Evolutionary conservation across 257 asterid species (phyloP).

Genomic region (Eustoma russellianum): DNA sequence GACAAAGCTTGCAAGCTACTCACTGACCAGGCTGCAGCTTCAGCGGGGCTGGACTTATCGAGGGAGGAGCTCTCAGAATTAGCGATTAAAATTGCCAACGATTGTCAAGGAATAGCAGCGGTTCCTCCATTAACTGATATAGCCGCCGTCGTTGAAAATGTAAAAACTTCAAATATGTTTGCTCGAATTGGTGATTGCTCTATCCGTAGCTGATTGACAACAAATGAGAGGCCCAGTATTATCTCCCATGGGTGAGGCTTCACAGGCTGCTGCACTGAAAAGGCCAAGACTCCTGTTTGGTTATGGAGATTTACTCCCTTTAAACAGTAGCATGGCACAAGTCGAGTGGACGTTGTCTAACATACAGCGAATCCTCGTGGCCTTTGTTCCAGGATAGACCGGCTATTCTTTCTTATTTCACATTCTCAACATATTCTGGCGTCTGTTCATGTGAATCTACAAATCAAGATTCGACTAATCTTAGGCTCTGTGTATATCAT

Average conservation of each 20-base stretch:
- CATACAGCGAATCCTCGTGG: slow-evolving; percentile 12
- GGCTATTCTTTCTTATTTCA: neutral
- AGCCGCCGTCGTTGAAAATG: slow-evolving; percentile 18
- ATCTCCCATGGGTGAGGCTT: slow-evolving; percentile 26
- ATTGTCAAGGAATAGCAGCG: slow-evolving; percentile 24
- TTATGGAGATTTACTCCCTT: slow-evolving; percentile 28
- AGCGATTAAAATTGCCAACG: slow-evolving; percentile 55
- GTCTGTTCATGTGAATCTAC: slow-evolving; percentile 7
- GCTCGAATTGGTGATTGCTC: slow-evolving; percentile 54
- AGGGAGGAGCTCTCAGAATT: slow-evolving; percentile 57
- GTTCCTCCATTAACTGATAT: slow-evolving; percentile 26
- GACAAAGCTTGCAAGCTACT: slow-evolving; percentile 51
- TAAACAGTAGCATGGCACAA: slow-evolving; percentile 33
- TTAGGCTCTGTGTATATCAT: slow-evolving; percentile 29
- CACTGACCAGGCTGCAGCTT: slow-evolving; percentile 32
- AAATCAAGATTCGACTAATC: slow-evolving; percentile 6
- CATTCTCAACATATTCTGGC: slow-evolving; percentile 1
- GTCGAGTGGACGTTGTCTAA: slow-evolving; percentile 68
- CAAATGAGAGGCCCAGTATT: slow-evolving; percentile 27
- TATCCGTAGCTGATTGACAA: slow-evolving; percentile 29
- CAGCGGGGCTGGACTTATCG: slow-evolving; percentile 51
- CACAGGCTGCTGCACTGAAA: slow-evolving; percentile 41
- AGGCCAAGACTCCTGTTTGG: slow-evolving; percentile 38
- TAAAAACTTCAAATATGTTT: slow-evolving; percentile 12
- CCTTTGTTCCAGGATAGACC: neutral